A percentile compares a stretch with the other conserved stretches of the same genome.
Conservation (phyloP, 495 filamentous ascomycete genomes). For the Durotheca rogersii region DNA sequence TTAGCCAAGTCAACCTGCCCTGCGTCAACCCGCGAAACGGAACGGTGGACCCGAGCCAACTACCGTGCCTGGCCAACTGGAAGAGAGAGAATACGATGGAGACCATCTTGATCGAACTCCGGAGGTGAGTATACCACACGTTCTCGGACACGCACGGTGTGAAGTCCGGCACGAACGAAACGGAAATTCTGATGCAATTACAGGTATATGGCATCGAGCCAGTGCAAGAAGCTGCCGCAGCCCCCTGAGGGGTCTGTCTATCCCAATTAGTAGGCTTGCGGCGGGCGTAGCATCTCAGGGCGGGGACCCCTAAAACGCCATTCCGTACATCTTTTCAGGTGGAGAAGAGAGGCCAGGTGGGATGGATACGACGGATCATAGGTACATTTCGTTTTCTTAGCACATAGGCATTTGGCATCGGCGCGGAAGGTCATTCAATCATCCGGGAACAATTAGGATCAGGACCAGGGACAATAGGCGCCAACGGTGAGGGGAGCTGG, state of each 20-base stretch:
- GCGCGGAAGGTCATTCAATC: slow-evolving; percentile 2
- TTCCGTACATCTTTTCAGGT: too few species aligned
- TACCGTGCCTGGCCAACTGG: slow-evolving; percentile 85
- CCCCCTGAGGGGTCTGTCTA: slow-evolving; percentile 86
- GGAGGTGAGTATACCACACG: slow-evolving; percentile 56
- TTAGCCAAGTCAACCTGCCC: slow-evolving; percentile 91
- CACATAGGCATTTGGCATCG: background rate
- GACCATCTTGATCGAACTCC: slow-evolving; percentile 84
- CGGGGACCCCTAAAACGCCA: too few species aligned
- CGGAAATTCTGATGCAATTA: slow-evolving; percentile 24
- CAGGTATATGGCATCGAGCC: slow-evolving; percentile 92
- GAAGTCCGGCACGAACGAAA: background rate
- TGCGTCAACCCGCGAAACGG: slow-evolving; percentile 81
- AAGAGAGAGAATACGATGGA: slow-evolving; percentile 89
- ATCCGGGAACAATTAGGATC: slow-evolving; percentile 1
- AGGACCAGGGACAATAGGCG: background rate
- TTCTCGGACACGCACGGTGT: background rate
- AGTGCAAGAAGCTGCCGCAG: slow-evolving; percentile 93
- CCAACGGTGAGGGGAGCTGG: background rate
- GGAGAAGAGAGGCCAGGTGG: too few species aligned
- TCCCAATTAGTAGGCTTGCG: slow-evolving; percentile 26
- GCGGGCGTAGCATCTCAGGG: too few species aligned
- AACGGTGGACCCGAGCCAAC: slow-evolving; percentile 78
- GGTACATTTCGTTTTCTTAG: background rate
- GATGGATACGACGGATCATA: too few species aligned